These are phyloP conservation scores for Podosphaera xanthii DNA, from an alignment of 2,329 filamentous ascomycete species.

Conservation along the genomic window DNA sequence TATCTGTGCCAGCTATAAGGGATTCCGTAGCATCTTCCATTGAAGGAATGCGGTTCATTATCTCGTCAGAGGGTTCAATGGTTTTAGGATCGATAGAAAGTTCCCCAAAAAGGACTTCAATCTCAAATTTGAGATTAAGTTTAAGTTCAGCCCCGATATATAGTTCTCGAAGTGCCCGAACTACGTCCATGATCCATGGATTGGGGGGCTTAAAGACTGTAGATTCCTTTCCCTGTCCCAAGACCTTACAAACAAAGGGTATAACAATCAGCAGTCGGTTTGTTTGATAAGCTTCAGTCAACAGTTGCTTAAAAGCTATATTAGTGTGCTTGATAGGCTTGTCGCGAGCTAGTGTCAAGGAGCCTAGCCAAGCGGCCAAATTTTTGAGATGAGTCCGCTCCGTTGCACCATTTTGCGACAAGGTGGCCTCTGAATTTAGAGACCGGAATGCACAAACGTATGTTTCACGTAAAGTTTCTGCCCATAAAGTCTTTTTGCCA, in stretches of 20 bases:
- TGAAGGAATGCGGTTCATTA: conserved; percentile 46
- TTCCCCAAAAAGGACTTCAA: conserved; percentile 89
- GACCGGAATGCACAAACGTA: conserved; percentile 69
- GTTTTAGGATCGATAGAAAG: conserved; percentile 78
- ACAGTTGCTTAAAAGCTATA: conserved; percentile 86
- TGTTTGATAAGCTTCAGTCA: conserved; percentile 83
- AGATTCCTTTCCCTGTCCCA: conserved; percentile 64
- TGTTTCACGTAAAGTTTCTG: conserved; percentile 79
- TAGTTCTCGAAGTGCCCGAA: conserved; percentile 73
- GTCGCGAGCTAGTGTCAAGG: conserved; percentile 76
- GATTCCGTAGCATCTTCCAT: conserved; percentile 34
- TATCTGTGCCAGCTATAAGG: conserved; percentile 31
- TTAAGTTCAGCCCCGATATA: conserved; percentile 88
- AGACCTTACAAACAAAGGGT: conserved; percentile 90
- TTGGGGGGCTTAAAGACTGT: conserved; percentile 86
- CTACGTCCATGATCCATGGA: conserved; percentile 93
- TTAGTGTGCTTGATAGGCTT: conserved; percentile 92
- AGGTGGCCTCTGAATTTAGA: conserved; percentile 71
- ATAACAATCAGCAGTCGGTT: conserved; percentile 82
- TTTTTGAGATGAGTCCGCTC: conserved; percentile 85
- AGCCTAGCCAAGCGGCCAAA: conserved; percentile 78
- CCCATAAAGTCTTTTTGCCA: conserved; percentile 56
- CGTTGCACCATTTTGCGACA: conserved; percentile 44
- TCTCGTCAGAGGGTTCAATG: conserved; percentile 69
- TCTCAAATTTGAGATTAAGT: conserved; percentile 93